Conservation (phyloP, 1,284 basidiomycete genomes). For the Sporisorium graminicola region DNA sequence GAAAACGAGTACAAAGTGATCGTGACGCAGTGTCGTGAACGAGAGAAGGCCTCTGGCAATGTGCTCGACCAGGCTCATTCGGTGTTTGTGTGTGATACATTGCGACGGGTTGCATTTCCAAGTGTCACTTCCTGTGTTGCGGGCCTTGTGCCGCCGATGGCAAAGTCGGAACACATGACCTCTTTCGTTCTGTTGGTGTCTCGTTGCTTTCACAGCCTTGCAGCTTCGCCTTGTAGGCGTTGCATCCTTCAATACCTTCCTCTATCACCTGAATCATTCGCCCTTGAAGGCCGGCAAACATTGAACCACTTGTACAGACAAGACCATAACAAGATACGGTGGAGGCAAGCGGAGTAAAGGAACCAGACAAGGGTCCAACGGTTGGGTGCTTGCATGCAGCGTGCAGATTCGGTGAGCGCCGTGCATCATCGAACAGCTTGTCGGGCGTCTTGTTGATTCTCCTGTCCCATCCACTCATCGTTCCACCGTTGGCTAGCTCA, state of each 20-base stretch:
- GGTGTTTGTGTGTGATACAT: constrained; percentile 19
- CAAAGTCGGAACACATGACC: constrained; percentile 3
- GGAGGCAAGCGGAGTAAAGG: not conserved
- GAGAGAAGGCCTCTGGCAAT: not conserved
- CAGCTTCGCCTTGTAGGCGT: no score
- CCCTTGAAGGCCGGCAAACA: no score
- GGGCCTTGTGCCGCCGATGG: not conserved
- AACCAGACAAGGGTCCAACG: constrained; percentile 16
- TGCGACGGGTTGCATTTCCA: not conserved
- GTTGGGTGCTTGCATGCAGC: constrained; percentile 11
- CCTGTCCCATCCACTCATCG: constrained; percentile 5
- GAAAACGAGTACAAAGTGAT: no score
- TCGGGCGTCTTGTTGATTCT: not conserved
- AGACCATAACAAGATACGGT: no score
- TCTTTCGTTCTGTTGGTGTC: not conserved
- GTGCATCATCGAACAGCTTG: constrained; percentile 28
- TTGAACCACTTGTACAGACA: no score
- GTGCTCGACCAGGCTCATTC: not conserved
- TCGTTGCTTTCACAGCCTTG: not conserved
- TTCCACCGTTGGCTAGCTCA: not conserved
- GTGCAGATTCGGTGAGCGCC: constrained; percentile 22
- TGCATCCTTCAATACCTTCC: no score
- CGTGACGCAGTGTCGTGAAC: no score
- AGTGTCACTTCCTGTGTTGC: not conserved
- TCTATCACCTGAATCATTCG: no score